A percentile compares a stretch with the other conserved stretches of the same genome.
phyloP scores from a whole-genome alignment of 2,329 filamentous ascomycete species.

The Alternaria brassicae region DNA sequence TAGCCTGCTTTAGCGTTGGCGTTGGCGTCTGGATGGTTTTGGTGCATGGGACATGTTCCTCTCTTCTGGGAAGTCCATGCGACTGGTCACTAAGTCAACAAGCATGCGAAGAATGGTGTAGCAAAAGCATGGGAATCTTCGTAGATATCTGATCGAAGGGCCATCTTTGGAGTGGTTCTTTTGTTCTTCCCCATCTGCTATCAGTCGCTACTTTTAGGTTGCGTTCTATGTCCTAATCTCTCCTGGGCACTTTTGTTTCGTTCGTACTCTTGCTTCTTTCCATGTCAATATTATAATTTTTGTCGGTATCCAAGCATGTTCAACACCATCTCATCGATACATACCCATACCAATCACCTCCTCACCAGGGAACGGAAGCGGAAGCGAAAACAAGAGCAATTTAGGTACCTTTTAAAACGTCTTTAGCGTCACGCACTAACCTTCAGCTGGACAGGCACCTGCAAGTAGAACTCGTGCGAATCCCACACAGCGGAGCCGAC shows the following conservation, averaged over 20 bases:
- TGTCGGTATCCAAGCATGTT: neutral
- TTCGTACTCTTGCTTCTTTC: neutral
- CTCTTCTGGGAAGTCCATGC: slow-evolving; percentile 3
- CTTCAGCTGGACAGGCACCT: neutral
- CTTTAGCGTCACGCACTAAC: neutral
- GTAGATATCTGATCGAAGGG: neutral
- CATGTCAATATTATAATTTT: neutral
- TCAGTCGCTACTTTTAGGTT: slow-evolving; percentile 1
- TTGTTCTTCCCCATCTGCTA: neutral
- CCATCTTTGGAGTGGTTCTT: neutral
- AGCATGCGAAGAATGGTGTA: neutral
- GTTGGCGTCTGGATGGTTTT: slow-evolving; percentile 13
- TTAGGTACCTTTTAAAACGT: neutral
- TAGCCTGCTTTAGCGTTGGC: slow-evolving; percentile 26
- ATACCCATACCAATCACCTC: neutral
- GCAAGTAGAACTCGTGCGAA: neutral
- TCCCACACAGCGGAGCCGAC: slow-evolving; percentile 12
- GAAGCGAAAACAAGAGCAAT: neutral
- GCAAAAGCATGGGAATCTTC: neutral
- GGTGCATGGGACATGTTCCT: neutral
- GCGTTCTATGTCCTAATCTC: neutral
- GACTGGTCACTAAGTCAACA: neutral
- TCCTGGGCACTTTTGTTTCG: neutral
- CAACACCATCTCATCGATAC: neutral
- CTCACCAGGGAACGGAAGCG: neutral